Evolutionary conservation across 495 filamentous ascomycete genomes (phyloP), one percentile per base, ranked within the genome.

Genomic region (Penicillium crystallinum): DNA sequence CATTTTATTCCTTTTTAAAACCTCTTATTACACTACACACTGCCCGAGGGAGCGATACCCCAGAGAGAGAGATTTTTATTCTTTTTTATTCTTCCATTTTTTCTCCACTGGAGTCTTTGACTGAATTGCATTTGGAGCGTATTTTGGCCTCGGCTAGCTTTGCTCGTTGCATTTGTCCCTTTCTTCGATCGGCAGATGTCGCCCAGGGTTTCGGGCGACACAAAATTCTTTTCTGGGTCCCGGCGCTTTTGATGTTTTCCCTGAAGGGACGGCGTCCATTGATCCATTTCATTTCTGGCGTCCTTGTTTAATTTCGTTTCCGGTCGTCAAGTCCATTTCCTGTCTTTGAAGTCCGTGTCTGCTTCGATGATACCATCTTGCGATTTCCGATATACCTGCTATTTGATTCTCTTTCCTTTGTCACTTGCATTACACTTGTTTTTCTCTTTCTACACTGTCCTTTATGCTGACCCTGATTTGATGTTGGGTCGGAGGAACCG

Each of bases 331-430:
- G 37, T 49, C 38, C 48, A 40, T 53, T 40, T 48, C 15, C 27
- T 44, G 51, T 53, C 49, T 49, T 65, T 55, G 63, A 63, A 57
- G 62, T 57, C 61, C 31, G 58, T 59, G 64, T 68, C 61, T 66
- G 63, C 56, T 67, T 66, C 56, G 58, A 66, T 73, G 70, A 73
- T 74, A 74, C 71, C 71, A 74, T 74, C 66, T 64, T 61, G 71
- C 70, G 70, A 64, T 60, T 64, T 37, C 44, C 31, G 38, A 31
- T 43, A 41, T 29, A 48, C 38, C 15, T 39, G 19, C 21, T 17
- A 38, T 30, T 44, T 18, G 6, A 12, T 18, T 43, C 49, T 45
- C 29, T 53, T 27, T 46, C 25, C 41, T 49, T 52, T 46, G 14
- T 46, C 40, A 34, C 23, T 52, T 3, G 21, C 33, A 47, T 42